Percentiles rank a stretch among this genome's conserved stretches.
Evolutionary conservation across 495 filamentous ascomycete genomes (phyloP).

Genomic region (Aspergillus leporis): DNA sequence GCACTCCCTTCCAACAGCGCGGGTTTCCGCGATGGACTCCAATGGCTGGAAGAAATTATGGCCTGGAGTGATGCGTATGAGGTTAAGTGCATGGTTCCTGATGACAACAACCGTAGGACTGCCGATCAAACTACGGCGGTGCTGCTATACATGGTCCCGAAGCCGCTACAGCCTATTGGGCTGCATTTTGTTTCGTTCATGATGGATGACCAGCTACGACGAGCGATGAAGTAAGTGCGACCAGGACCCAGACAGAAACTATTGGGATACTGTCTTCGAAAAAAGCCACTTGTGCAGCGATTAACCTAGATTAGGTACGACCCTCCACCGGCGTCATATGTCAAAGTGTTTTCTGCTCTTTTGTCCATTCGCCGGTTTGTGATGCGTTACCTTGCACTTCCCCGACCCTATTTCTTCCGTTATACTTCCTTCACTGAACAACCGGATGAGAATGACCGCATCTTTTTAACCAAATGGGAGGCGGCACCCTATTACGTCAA

Average conservation of each 20-base stretch:
- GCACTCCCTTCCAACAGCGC: constrained; percentile 34
- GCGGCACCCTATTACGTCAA: constrained; percentile 61
- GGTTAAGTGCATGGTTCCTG: constrained; percentile 56
- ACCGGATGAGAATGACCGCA: constrained; percentile 50
- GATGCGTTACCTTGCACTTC: constrained; percentile 56
- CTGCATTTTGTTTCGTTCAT: constrained; percentile 55
- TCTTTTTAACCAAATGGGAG: constrained; percentile 50
- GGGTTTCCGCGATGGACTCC: constrained; percentile 60
- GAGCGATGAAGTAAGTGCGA: constrained; percentile 60
- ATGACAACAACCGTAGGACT: constrained; percentile 48
- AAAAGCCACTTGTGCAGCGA: neutral
- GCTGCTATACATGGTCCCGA: constrained; percentile 59
- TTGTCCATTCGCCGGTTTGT: constrained; percentile 51
- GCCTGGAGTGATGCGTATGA: constrained; percentile 63
- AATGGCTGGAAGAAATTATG: constrained; percentile 63
- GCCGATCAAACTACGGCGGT: constrained; percentile 59
- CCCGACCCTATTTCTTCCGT: constrained; percentile 50
- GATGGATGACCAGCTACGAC: constrained; percentile 63
- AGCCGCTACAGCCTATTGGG: constrained; percentile 45
- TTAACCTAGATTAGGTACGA: constrained; percentile 40
- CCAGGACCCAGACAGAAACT: neutral
- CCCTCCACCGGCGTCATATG: constrained; percentile 38
- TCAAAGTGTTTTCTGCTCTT: constrained; percentile 38
- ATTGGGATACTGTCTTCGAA: constrained; percentile 13
- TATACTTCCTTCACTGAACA: constrained; percentile 39